phyloP scores from a whole-genome alignment of 768 basidiomycete genomes.

The Boletus insuetus region DNA sequence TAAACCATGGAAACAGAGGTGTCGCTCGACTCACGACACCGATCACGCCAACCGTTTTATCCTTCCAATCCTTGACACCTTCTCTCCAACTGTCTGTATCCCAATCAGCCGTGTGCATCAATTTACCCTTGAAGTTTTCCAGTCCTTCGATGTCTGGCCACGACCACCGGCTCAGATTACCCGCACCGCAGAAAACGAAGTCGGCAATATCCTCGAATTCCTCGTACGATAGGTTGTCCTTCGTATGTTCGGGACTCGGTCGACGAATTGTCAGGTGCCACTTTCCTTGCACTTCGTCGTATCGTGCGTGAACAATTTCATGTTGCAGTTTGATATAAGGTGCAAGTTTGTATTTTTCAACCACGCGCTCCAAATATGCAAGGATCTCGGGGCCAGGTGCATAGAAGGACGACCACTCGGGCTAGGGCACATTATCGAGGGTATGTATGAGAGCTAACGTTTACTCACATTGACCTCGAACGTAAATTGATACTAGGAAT shows the following conservation, averaged over 20 bases:
- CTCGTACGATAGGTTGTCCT: slow-evolving; percentile 30
- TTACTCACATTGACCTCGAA: slow-evolving; percentile 35
- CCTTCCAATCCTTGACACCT: slow-evolving; percentile 46
- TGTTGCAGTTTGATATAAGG: slow-evolving; percentile 55
- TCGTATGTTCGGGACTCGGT: slow-evolving; percentile 14
- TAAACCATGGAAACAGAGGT: not conserved
- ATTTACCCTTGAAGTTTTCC: slow-evolving; percentile 50
- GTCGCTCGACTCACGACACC: slow-evolving; percentile 45
- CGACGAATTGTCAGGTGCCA: slow-evolving; percentile 53
- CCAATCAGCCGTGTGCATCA: slow-evolving; percentile 67
- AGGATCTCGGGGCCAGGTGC: slow-evolving; percentile 59
- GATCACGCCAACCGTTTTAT: slow-evolving; percentile 55
- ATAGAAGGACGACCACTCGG: slow-evolving; percentile 61
- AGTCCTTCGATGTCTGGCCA: slow-evolving; percentile 68
- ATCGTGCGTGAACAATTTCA: slow-evolving; percentile 50
- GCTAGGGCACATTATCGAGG: slow-evolving; percentile 30
- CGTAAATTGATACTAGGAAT: too few relatives aligned
- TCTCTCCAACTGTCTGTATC: slow-evolving; percentile 46
- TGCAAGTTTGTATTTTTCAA: slow-evolving; percentile 53
- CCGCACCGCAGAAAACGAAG: slow-evolving; percentile 55
- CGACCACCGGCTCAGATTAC: slow-evolving; percentile 53
- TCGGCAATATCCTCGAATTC: slow-evolving; percentile 55
- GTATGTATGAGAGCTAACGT: not conserved
- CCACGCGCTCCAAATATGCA: slow-evolving; percentile 49
- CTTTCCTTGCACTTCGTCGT: slow-evolving; percentile 48